Base-by-base conservation (phyloP, 2,329 filamentous ascomycete genomes). In the Calonectria hongkongensis region DNA sequence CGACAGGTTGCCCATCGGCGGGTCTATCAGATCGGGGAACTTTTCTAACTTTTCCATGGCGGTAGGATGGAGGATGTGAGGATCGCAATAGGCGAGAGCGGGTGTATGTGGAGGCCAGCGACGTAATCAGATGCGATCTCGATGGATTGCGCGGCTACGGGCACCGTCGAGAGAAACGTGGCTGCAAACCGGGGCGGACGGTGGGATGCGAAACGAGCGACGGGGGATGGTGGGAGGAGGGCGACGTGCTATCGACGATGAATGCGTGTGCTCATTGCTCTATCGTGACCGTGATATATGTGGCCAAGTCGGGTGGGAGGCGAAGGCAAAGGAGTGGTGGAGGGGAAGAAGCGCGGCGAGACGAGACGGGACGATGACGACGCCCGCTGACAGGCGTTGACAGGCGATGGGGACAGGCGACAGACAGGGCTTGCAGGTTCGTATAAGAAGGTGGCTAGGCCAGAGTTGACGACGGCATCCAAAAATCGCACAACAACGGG, bases 11-110 rank as follows among this genome's bases (percentile, higher is more conserved):
- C 72, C 74, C 73, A 79, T 74, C n/a, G 76, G 76, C 72, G 82
- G 78, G 76, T 90, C 89, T 76, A 89, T 84, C 71, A 86, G 83
- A 74, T 91, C 89, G 75, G 90, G 90, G 74, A 91, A 92, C 81
- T 90, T 90, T 81, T 91, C 89, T 82, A 89, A n/a, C 51, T 68
- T 68, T 33, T 68, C 66, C 66, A 68, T 68, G 41, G 21, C 89
- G 60, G 66, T 67, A 69, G 65, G 47, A 43, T 66, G 4, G 56
- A 58, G 28, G 33, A 28, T 43, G 39, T 30, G 43, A 50, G 58
- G 21, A 33, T 41, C 25, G 66, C 18, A 43, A 56, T 45, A 66
- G 28, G 45, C 28, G 58, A 43, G 25, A 41, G 47, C 21, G 45
- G 30, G 43, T 27, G 39, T 30, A 41, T 36, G 65, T 48, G 51